Evolutionary conservation across 768 basidiomycete species (phyloP).

Genomic region (Leccinum ochraceum): DNA sequence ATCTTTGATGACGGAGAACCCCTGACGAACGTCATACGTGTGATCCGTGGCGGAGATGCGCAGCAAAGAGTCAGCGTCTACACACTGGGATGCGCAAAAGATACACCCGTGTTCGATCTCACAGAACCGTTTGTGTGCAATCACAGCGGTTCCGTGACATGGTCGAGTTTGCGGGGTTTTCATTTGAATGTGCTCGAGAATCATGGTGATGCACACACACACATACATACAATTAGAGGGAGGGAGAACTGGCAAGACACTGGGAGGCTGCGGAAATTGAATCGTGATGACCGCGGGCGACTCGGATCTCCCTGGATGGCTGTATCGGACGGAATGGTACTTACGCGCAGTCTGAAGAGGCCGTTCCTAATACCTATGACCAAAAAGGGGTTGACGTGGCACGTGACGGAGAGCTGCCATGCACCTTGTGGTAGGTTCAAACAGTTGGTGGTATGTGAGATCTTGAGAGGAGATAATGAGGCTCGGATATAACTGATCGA

Average conservation of each 20-base stretch:
- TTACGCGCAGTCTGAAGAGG: not conserved
- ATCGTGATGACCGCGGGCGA: not conserved
- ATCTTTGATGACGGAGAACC: not conserved
- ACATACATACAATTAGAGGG: not conserved
- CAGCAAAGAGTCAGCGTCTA: not conserved
- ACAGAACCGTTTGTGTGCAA: not conserved
- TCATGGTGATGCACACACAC: not conserved
- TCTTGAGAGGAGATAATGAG: not conserved
- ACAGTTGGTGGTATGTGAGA: not conserved
- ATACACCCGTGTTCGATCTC: not conserved
- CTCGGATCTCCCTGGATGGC: not conserved
- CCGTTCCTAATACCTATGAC: not conserved
- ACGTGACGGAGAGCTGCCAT: not conserved
- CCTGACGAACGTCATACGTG: slow-evolving; percentile 1
- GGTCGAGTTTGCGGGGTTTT: not conserved
- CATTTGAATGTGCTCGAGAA: not conserved
- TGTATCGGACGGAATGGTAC: not conserved
- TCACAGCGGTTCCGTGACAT: not conserved
- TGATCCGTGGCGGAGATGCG: not conserved
- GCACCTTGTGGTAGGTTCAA: not conserved
- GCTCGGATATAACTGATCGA: not conserved
- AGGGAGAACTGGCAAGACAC: not conserved
- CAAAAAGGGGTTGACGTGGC: not conserved
- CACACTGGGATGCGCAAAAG: not conserved
- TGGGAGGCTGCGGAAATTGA: not conserved